Evolutionary conservation across 352 stramenopile species (phyloP).

Genomic region (Pythium aquatile): DNA sequence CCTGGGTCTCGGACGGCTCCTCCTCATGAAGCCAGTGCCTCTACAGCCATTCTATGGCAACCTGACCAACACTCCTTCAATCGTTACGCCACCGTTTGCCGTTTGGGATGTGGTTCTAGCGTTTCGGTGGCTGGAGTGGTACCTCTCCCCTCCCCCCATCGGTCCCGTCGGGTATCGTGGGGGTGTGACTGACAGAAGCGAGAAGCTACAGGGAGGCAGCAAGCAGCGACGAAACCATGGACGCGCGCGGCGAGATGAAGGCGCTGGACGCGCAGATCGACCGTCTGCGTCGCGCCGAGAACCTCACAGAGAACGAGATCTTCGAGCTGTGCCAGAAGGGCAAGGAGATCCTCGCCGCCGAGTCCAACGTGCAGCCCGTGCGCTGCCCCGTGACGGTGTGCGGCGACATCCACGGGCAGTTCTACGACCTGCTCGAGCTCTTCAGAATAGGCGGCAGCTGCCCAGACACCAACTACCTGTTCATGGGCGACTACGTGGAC

Average conservation of each 20-base stretch:
- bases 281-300: conserved; percentile 80
- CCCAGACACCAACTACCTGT: conserved; percentile 90
- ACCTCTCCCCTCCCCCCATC: conserved; percentile 10
- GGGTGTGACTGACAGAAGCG: background rate
- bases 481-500: conserved; percentile 91
- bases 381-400: conserved; percentile 85
- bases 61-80: background rate
- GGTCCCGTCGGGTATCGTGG: background rate
- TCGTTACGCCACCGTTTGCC: background rate
- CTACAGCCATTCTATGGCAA: conserved; percentile 1
- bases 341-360: conserved; percentile 84
- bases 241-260: conserved; percentile 84
- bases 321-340: conserved; percentile 88
- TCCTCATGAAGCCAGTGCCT: conserved; percentile 6
- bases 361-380: conserved; percentile 88
- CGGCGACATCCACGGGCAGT: conserved; percentile 89
- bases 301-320: conserved; percentile 88
- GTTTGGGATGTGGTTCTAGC: conserved; percentile 13
- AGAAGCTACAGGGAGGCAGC: background rate
- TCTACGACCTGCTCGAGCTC: conserved; percentile 88
- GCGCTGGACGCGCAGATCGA: conserved; percentile 85
- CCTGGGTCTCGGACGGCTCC: no score
- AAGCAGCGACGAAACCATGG: conserved; percentile 32
- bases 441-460: conserved; percentile 87
- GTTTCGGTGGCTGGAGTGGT: conserved; percentile 8